Conservation (phyloP, 352 stramenopile species). For the Globisporangium middletonii region DNA sequence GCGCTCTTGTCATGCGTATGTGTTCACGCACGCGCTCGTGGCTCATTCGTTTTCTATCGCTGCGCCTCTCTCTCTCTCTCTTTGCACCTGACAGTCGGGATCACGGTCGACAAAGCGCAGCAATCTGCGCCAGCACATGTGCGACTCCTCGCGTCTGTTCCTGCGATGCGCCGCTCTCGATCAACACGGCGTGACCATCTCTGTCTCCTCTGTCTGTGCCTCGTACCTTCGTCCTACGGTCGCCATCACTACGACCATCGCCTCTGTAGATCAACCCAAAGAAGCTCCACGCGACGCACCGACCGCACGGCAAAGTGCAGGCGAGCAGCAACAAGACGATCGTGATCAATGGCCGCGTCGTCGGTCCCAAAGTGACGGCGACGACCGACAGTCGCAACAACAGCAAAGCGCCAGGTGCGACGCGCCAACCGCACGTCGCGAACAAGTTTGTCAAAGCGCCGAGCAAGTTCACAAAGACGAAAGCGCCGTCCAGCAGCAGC, state of each 20-base stretch:
- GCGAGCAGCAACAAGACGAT: constrained; percentile 26
- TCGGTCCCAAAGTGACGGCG: constrained; percentile 37
- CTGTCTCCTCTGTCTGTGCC: neutral
- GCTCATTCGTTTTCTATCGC: neutral
- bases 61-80: neutral
- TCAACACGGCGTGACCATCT: neutral
- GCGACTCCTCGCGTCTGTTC: neutral
- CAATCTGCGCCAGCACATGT: constrained; percentile 7
- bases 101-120: constrained; percentile 12
- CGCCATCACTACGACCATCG: neutral
- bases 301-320: constrained; percentile 42
- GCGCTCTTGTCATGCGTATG: neutral
- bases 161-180: neutral
- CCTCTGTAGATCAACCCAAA: constrained; percentile 24
- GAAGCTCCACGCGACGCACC: constrained; percentile 38
- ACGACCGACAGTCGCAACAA: neutral
- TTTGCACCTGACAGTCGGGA: constrained; percentile 13
- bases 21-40: neutral
- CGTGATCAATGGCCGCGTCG: constrained; percentile 56
- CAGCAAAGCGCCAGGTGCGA: constrained; percentile 18
- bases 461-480: constrained; percentile 4
- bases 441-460: constrained; percentile 15
- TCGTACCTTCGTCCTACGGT: neutral
- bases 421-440: constrained; percentile 18
- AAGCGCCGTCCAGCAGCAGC: neutral